These are phyloP conservation scores for Geosmithia flava DNA, from an alignment of 2,329 filamentous ascomycete genomes.

Conservation along the genomic window DNA sequence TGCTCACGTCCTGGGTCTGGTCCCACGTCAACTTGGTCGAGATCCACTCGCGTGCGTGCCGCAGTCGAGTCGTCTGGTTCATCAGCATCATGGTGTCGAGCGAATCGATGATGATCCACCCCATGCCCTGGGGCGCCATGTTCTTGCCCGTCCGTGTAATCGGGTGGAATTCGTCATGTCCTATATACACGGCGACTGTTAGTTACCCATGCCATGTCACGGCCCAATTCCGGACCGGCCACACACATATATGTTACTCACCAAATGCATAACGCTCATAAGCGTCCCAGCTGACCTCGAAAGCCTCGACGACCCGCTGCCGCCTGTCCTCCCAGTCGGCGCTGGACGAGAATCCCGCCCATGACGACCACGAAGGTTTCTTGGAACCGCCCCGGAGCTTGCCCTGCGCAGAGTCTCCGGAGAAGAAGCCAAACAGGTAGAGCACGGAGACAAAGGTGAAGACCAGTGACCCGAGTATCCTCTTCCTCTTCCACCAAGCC, in stretches of 20 bases:
- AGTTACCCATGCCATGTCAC: conserved; percentile 4
- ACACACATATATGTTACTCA: no score
- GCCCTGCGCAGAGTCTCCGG: conserved; percentile 4
- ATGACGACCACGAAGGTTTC: conserved; percentile 3
- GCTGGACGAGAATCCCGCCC: conserved; percentile 35
- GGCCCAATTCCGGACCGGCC: no score
- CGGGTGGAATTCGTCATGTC: conserved; percentile 80
- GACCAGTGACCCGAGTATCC: conserved; percentile 37
- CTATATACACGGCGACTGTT: conserved; percentile 20
- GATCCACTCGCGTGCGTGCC: conserved; percentile 83
- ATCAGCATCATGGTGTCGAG: conserved; percentile 96
- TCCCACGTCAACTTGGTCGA: conserved; percentile 70
- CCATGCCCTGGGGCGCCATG: conserved; percentile 82
- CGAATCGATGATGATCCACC: conserved; percentile 96
- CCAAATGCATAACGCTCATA: conserved; percentile 94
- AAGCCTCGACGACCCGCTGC: conserved; percentile 77
- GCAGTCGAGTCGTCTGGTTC: conserved; percentile 81
- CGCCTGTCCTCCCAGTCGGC: conserved; percentile 69
- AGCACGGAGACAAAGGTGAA: conserved; percentile 46
- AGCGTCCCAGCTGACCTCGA: conserved; percentile 82
- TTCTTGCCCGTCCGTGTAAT: conserved; percentile 65
- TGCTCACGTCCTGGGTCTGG: conserved; percentile 90
- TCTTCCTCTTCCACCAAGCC: conserved; percentile 49
- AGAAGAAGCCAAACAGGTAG: conserved; percentile 59
- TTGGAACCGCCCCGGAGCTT: not conserved